Base-by-base conservation (phyloP, 1,284 basidiomycete species). In the Macrocystidia cucumis region DNA sequence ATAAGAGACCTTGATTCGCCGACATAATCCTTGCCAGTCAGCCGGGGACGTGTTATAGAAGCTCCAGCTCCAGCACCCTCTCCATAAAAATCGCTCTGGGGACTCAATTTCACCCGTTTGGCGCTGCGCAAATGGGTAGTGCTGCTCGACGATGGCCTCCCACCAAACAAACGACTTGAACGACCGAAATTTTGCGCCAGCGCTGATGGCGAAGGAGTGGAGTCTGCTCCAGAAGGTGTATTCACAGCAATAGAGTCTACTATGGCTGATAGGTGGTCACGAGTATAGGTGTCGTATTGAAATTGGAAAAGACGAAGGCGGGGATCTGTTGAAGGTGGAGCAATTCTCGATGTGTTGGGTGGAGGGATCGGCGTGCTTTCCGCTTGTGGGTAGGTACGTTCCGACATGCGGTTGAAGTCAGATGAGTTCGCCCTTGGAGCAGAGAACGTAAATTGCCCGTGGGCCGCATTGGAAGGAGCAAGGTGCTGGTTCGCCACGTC, bases 221-320 rank as follows among this genome's bases (percentile, higher is more conserved):
- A 58, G 13, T 52, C 61, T 21, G 59, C 59, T 22, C 69, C 77
- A 13, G 81, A 79, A 0, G 79, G 78, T 0, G 83, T 80, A 44
- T 86, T 83, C 25, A 86, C 68, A 14, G 80, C 87, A 44, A 91
- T 91, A 8, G 82, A 90, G 48, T 95, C 91, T 1, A 92, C 88
- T 56, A 97, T 74, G 1, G 86, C 89, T 1, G 87, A 89, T 32
- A 97, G 74, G 54, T 95, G 89, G 28, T 93, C 86, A 23, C 90
- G 77, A 2, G 91, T 96, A 52, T 86, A 91, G 0, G 92, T 93
- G 57, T 97, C 92, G 54, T 95, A 95, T 42, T 88, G 78, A 43
- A 91, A 87, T 49, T 91, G 84, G 62, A 96, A 96, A 21, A 95
- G 68, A 4, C 82, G 81, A 5, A 92, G 71, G 9, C 78, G 80